These are phyloP conservation scores for Aeminium ludgeri DNA, from an alignment of 495 filamentous ascomycete species.

Conservation along the genomic window DNA sequence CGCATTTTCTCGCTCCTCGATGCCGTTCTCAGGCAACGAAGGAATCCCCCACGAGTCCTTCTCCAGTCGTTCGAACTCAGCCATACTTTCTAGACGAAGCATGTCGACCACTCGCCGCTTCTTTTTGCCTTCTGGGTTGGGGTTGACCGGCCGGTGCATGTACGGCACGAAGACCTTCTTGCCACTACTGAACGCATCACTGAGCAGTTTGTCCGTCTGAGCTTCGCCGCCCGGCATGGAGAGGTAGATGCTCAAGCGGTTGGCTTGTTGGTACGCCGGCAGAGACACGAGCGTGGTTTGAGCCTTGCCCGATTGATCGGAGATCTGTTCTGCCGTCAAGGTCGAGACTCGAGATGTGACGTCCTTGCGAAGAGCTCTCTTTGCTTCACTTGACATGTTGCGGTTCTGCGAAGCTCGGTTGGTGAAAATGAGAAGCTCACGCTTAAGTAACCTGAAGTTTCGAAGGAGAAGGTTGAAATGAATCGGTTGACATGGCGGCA, in stretches of 20 bases:
- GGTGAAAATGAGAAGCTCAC: too few species aligned
- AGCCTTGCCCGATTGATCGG: slow-evolving; percentile 4
- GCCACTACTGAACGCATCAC: slow-evolving; percentile 54
- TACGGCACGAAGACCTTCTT: slow-evolving; percentile 89
- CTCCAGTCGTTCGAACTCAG: slow-evolving; percentile 59
- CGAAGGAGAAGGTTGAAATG: too few species aligned
- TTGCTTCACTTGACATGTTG: slow-evolving; percentile 2
- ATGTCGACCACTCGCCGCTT: slow-evolving; percentile 64
- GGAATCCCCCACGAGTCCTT: slow-evolving; percentile 88
- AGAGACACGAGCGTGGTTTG: slow-evolving; percentile 31
- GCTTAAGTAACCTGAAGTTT: too few species aligned
- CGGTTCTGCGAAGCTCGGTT: too few species aligned
- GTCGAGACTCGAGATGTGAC: slow-evolving; percentile 5
- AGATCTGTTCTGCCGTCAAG: slow-evolving; percentile 1
- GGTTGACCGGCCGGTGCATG: slow-evolving; percentile 33
- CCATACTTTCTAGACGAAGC: slow-evolving; percentile 54
- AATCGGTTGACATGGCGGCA: too few species aligned
- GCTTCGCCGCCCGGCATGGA: slow-evolving; percentile 83
- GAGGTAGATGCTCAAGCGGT: slow-evolving; percentile 67
- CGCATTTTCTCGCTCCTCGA: slow-evolving; percentile 47
- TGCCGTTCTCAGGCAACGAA: slow-evolving; percentile 44
- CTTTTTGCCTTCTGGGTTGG: slow-evolving; percentile 10
- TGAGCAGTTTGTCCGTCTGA: slow-evolving; percentile 61
- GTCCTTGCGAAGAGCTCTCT: slow-evolving; percentile 6
- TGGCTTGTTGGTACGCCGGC: slow-evolving; percentile 51